A percentile compares a stretch with the other conserved stretches of the same genome.
Conservation (phyloP, 352 stramenopile species). For the Phytophthora foliorum region DNA sequence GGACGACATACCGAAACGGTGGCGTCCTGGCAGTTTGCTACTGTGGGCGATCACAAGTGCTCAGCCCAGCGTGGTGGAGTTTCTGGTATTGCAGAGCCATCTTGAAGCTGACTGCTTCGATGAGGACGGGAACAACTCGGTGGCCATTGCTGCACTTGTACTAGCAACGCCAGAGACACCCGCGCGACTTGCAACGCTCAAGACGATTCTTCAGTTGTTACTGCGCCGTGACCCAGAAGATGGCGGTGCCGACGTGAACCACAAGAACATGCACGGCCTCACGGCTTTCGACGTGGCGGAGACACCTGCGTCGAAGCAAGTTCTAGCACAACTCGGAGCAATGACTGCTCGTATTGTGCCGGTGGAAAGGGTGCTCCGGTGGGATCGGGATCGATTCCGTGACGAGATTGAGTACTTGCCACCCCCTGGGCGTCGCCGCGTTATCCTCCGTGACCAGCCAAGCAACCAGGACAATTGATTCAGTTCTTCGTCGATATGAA, state of each 20-base stretch:
- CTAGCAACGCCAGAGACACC: slow-evolving; percentile 33
- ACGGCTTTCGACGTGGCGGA: slow-evolving; percentile 68
- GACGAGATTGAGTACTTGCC: slow-evolving; percentile 57
- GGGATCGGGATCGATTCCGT: slow-evolving; percentile 59
- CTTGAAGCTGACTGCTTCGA: slow-evolving; percentile 71
- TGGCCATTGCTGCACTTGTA: slow-evolving; percentile 60
- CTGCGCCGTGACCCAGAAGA: slow-evolving; percentile 34
- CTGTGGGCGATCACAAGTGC: slow-evolving; percentile 71
- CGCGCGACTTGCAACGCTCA: slow-evolving; percentile 24
- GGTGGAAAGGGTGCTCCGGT: slow-evolving; percentile 59
- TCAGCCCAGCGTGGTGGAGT: slow-evolving; percentile 54
- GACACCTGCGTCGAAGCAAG: slow-evolving; percentile 46
- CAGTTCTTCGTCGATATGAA: slow-evolving; percentile 58
- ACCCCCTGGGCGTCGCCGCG: slow-evolving; percentile 39
- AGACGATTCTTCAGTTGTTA: slow-evolving; percentile 38
- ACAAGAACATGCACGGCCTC: slow-evolving; percentile 78
- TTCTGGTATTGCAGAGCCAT: slow-evolving; percentile 53
- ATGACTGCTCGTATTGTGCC: slow-evolving; percentile 51
- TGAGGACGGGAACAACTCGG: slow-evolving; percentile 78
- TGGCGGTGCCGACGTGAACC: slow-evolving; percentile 62
- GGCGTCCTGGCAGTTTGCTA: slow-evolving; percentile 59
- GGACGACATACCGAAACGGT: slow-evolving; percentile 28
- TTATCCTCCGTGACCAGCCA: slow-evolving; percentile 37
- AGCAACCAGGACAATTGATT: slow-evolving; percentile 16
- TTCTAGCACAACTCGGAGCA: slow-evolving; percentile 55